Conservation (phyloP, 1,284 basidiomycete species). For the Takashimella koratensis region DNA sequence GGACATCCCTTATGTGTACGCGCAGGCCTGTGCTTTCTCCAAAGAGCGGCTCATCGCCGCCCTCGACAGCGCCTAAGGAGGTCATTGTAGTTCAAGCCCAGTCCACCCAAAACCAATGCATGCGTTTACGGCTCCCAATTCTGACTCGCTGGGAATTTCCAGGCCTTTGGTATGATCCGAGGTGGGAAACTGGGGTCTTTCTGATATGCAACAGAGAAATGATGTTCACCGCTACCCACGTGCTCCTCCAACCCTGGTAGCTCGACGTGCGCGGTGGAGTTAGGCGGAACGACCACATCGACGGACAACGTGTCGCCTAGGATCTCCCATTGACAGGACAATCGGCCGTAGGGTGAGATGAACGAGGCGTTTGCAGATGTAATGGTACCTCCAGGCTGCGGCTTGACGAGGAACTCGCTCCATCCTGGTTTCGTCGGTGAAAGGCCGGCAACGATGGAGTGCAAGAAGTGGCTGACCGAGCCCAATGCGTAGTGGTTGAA, state of each 20-base stretch:
- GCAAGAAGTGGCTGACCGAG: conserved; percentile 15
- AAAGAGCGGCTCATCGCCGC: neutral
- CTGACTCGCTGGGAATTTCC: neutral
- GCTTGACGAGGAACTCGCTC: conserved; percentile 10
- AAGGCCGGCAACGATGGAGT: conserved; percentile 17
- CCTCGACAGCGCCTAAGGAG: too few species aligned
- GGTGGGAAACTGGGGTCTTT: neutral
- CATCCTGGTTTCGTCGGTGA: conserved; percentile 14
- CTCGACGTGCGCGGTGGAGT: conserved; percentile 3
- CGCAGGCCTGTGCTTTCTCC: neutral
- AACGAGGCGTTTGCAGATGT: conserved; percentile 8
- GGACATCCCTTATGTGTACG: neutral
- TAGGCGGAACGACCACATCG: conserved; percentile 11
- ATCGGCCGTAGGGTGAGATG: conserved; percentile 6
- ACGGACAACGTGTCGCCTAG: conserved; percentile 8
- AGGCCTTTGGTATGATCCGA: neutral
- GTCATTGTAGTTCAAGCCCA: too few species aligned
- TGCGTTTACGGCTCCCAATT: neutral
- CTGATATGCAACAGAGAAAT: neutral
- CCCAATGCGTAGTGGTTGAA: conserved; percentile 27
- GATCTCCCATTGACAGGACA: conserved; percentile 9
- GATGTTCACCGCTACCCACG: conserved; percentile 9
- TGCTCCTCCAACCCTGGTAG: conserved; percentile 7
- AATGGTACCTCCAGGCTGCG: conserved; percentile 18
- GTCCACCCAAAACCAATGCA: neutral